Conservation (phyloP, 805 yeast species). For the Tetrapisispora fleetii region DNA sequence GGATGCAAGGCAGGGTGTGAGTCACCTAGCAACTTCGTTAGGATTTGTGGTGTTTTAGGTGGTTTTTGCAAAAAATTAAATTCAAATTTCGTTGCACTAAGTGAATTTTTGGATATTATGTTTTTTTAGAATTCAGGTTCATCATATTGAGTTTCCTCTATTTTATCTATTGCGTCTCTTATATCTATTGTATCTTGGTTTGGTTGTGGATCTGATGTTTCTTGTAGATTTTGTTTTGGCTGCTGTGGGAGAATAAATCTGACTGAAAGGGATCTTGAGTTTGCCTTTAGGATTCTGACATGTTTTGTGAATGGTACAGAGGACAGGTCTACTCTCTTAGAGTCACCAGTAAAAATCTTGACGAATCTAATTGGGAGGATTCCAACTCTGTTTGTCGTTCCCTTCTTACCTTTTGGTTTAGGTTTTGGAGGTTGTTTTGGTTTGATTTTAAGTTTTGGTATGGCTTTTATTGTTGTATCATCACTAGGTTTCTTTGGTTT, state of each 20-base stretch:
- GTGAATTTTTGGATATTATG: too few species aligned
- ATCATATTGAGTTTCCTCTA: too few species aligned
- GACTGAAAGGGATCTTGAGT: constrained; percentile 21
- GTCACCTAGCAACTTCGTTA: too few species aligned
- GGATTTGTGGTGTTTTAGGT: too few species aligned
- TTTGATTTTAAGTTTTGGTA: not conserved
- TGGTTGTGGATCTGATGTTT: not conserved
- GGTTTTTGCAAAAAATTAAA: too few species aligned
- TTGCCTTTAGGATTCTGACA: constrained; percentile 22
- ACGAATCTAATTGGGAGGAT: constrained; percentile 34
- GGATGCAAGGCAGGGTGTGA: too few species aligned
- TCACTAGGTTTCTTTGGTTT: not conserved
- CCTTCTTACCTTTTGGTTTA: constrained; percentile 10
- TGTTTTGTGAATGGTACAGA: constrained; percentile 33
- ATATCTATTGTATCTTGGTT: not conserved
- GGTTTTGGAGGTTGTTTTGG: not conserved
- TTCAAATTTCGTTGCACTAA: too few species aligned
- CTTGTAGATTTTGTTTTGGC: not conserved
- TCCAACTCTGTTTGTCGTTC: constrained; percentile 19
- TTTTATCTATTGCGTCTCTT: too few species aligned
- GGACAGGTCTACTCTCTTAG: constrained; percentile 33
- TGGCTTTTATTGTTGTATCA: not conserved
- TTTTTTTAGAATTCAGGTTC: too few species aligned
- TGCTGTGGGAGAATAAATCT: constrained; percentile 14
- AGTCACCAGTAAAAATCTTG: constrained; percentile 28